phyloP scores from a whole-genome alignment of 1,284 basidiomycete genomes.

The Leccinum huronense region DNA sequence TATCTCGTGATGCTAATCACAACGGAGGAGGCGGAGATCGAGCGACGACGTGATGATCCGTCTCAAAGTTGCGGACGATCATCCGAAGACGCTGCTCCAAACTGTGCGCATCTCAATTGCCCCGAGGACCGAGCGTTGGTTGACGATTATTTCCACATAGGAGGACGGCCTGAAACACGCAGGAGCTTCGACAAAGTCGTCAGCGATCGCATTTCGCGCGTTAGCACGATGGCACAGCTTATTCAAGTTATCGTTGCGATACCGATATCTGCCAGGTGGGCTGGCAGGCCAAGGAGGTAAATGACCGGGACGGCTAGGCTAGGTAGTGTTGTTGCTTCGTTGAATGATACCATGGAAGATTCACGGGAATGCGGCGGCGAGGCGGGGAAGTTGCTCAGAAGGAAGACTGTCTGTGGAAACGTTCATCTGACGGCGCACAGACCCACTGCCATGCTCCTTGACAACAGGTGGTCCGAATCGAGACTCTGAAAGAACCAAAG shows the following conservation, averaged over 20 bases:
- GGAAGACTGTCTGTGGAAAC: conserved; percentile 23
- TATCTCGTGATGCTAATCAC: no score
- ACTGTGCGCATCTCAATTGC: conserved; percentile 7
- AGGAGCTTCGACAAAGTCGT: conserved; percentile 14
- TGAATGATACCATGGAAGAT: conserved; percentile 27
- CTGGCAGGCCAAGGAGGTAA: conserved; percentile 28
- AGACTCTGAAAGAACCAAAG: conserved; percentile 22
- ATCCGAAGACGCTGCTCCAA: conserved; percentile 12
- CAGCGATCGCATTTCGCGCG: conserved; percentile 1
- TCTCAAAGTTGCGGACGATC: conserved; percentile 16
- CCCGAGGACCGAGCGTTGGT: conserved; percentile 13
- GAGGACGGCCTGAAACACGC: conserved; percentile 7
- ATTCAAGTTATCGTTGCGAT: conserved; percentile 8
- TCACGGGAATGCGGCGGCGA: conserved; percentile 35
- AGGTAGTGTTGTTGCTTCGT: conserved; percentile 12
- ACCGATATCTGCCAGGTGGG: conserved; percentile 15
- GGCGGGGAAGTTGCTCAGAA: conserved; percentile 16
- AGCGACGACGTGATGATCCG: conserved; percentile 3
- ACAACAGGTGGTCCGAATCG: conserved; percentile 34
- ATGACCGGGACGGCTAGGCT: conserved; percentile 16
- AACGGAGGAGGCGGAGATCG: conserved; percentile 8
- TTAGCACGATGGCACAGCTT: conserved; percentile 5
- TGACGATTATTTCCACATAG: conserved; percentile 13
- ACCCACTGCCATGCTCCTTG: conserved; percentile 22
- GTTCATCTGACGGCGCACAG: conserved; percentile 6